phyloP scores from a whole-genome alignment of 257 asterid genomes.

The Phtheirospermum japonicum region DNA sequence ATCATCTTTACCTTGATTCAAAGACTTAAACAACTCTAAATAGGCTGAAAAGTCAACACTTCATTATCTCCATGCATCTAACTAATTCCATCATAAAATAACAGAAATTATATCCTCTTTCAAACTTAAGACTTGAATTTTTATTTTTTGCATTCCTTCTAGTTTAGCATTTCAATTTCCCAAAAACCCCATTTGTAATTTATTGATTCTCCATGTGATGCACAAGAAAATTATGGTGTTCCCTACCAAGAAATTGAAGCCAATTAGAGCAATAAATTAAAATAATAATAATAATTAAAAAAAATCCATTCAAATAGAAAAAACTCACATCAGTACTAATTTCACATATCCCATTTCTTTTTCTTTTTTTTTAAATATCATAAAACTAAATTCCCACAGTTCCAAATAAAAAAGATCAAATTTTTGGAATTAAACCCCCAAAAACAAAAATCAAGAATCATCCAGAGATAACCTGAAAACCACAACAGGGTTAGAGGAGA shows the following conservation, averaged over 20 bases:
- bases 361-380: no score
- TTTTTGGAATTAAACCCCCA: neutral
- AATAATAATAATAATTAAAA: no score
- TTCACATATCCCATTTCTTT: no score
- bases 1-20: no score
- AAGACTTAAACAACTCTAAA: no score
- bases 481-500: constrained; percentile 66
- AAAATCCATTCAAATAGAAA: neutral
- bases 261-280: neutral
- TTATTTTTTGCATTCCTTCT: no score
- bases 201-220: no score
- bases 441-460: neutral
- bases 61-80: no score
- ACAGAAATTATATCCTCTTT: no score
- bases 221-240: neutral
- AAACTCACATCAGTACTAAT: no score
- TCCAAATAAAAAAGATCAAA: neutral
- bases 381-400: neutral
- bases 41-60: no score
- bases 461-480: constrained; percentile 88
- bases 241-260: neutral
- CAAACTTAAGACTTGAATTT: neutral
- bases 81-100: no score
- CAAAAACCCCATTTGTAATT: neutral
- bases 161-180: neutral